These are phyloP conservation scores for Coniochaeta sp. DNA, from an alignment of 2,329 filamentous ascomycete species.

Conservation along the genomic window DNA sequence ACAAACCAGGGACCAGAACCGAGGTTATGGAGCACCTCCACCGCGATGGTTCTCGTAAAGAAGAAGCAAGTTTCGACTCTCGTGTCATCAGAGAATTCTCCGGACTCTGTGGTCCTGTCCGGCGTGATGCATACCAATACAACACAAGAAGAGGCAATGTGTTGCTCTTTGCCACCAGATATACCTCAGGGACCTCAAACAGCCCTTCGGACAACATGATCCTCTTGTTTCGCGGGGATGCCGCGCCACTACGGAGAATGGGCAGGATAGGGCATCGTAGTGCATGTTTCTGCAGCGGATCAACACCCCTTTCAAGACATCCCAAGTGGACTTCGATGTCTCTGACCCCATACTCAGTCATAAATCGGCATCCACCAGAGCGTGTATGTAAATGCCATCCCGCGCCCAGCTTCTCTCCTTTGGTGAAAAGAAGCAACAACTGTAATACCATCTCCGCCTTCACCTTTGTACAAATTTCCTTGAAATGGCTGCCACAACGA, in stretches of 20 bases:
- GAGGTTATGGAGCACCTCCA: background rate
- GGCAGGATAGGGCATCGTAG: background rate
- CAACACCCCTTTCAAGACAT: background rate
- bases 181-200: no score
- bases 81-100: background rate
- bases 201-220: background rate
- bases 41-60: background rate
- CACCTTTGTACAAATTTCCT: background rate
- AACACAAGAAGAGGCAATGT: no score
- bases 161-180: background rate
- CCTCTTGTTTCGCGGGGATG: background rate
- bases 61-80: background rate
- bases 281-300: background rate
- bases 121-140: no score
- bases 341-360: background rate
- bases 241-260: background rate
- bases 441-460: background rate
- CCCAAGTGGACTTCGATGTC: background rate
- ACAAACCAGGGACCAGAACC: background rate
- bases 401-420: background rate
- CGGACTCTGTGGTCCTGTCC: no score
- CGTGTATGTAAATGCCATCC: background rate
- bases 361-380: background rate
- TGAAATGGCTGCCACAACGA: conserved; percentile 27
- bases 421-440: background rate